Conservation (phyloP, 2,329 filamentous ascomycete genomes). For the Nemania abortiva region DNA sequence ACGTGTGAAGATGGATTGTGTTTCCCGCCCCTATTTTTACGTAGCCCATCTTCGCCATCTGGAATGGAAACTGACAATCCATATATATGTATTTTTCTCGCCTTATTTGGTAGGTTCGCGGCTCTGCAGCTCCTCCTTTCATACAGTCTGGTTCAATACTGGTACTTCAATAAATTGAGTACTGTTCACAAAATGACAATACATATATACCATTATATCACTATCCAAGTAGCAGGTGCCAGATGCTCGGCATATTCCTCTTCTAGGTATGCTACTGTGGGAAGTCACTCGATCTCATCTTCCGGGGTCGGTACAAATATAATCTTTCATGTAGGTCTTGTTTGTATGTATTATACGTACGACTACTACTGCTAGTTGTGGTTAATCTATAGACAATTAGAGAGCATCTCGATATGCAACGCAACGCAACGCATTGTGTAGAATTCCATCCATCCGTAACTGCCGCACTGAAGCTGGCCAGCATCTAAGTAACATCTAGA, state of each 20-base stretch:
- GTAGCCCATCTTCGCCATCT: not conserved
- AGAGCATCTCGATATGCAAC: not conserved
- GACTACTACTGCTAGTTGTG: not conserved
- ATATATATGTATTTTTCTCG: too few species aligned
- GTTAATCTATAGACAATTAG: constrained; percentile 9
- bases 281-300: not conserved
- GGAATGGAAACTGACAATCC: too few species aligned
- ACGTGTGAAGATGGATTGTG: constrained; percentile 8
- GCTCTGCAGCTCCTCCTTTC: too few species aligned
- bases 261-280: too few species aligned
- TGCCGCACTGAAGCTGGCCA: not conserved
- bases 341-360: not conserved
- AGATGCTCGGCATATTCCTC: too few species aligned
- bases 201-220: too few species aligned
- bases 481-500: not conserved
- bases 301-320: constrained; percentile 5
- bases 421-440: constrained; percentile 9
- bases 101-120: too few species aligned
- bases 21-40: not conserved
- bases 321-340: not conserved
- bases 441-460: not conserved
- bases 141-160: too few species aligned
- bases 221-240: too few species aligned
- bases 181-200: too few species aligned
- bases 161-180: too few species aligned